These are phyloP conservation scores for Lathyrus oleraceus DNA, from an alignment of 306 rosid genomes.

Conservation along the genomic window DNA sequence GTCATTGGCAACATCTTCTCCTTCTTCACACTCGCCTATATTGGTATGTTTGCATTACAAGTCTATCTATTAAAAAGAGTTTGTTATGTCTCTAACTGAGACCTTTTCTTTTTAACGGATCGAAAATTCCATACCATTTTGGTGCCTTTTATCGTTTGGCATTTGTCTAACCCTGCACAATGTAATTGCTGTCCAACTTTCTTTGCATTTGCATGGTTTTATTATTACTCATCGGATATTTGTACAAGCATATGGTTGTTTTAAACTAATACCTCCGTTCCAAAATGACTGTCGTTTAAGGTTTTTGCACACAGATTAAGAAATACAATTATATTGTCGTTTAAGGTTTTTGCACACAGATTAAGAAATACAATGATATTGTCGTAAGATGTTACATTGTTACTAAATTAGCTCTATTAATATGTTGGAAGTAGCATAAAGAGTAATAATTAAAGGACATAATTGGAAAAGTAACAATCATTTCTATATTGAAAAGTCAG, in stretches of 20 bases:
- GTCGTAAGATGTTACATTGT: too few relatives aligned
- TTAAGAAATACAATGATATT: too few relatives aligned
- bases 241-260: constrained; percentile 5
- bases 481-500: not conserved
- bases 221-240: constrained; percentile 10
- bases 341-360: too few relatives aligned
- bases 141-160: not conserved
- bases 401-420: too few relatives aligned
- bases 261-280: too few relatives aligned
- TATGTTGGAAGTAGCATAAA: too few relatives aligned
- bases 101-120: not conserved
- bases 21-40: constrained; percentile 75
- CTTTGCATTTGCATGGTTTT: constrained; percentile 12
- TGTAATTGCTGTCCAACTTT: constrained; percentile 12
- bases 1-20: constrained; percentile 77
- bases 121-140: not conserved
- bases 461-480: too few relatives aligned
- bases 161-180: not conserved
- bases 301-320: too few relatives aligned
- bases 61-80: constrained; percentile 22
- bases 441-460: too few relatives aligned
- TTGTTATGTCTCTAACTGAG: constrained; percentile 11
- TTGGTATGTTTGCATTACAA: constrained; percentile 52
- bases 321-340: too few relatives aligned
- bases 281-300: too few relatives aligned